Percentiles rank a stretch among this genome's conserved stretches.
Evolutionary conservation across 345 rosid species (phyloP).

Genomic region (Cardamine resedifolia): DNA sequence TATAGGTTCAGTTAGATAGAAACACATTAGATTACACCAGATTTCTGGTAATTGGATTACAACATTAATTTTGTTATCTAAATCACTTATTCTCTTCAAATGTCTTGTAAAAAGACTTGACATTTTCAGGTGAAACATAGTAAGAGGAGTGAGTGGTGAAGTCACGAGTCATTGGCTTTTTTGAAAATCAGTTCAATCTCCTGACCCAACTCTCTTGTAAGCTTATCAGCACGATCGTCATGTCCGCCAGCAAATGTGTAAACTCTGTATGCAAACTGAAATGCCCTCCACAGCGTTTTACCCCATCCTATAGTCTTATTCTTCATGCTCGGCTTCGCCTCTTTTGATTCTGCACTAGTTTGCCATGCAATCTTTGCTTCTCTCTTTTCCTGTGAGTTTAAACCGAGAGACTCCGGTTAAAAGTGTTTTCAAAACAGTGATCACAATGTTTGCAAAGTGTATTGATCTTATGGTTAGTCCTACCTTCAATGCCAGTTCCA

Average conservation of each 20-base stretch:
- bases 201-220: slow-evolving; percentile 67
- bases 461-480: neutral
- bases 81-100: slow-evolving; percentile 2
- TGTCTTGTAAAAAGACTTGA: neutral
- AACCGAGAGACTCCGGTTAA: slow-evolving; percentile 9
- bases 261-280: slow-evolving; percentile 74
- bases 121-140: slow-evolving; percentile 18
- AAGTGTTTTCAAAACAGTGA: neutral
- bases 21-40: slow-evolving; percentile 9
- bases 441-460: neutral
- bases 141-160: neutral
- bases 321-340: slow-evolving; percentile 32
- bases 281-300: slow-evolving; percentile 76
- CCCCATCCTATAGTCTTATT: slow-evolving; percentile 27
- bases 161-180: slow-evolving; percentile 28
- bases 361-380: slow-evolving; percentile 46
- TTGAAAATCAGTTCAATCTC: slow-evolving; percentile 61
- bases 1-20: slow-evolving; percentile 7
- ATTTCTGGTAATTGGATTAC: slow-evolving; percentile 25
- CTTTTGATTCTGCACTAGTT: slow-evolving; percentile 1
- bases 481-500: slow-evolving; percentile 83
- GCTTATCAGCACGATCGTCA: slow-evolving; percentile 76
- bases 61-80: slow-evolving; percentile 24
- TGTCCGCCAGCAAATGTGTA: slow-evolving; percentile 87
- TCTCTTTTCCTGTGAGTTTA: slow-evolving; percentile 57